Evolutionary conservation across 345 rosid species (phyloP).

Genomic region (Corymbia maculata): DNA sequence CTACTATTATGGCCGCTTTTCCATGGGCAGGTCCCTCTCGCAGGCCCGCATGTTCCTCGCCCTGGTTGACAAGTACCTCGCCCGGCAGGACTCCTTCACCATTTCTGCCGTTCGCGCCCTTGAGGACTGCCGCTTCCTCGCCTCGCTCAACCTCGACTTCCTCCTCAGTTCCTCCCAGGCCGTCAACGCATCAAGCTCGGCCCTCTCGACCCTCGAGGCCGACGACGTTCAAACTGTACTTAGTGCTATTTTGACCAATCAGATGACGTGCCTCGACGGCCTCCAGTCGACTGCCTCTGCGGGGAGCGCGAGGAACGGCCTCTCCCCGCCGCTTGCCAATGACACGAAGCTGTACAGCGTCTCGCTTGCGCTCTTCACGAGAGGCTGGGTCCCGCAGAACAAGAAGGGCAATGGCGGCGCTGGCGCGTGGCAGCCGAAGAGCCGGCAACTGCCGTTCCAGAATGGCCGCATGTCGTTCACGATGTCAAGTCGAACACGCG

Average conservation of each 20-base stretch:
- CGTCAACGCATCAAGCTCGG: conserved; percentile 21
- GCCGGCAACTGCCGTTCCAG: neutral
- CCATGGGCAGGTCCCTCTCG: conserved; percentile 48
- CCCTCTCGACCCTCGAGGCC: conserved; percentile 27
- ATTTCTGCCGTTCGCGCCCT: conserved; percentile 46
- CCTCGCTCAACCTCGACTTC: conserved; percentile 45
- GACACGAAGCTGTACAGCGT: conserved; percentile 75
- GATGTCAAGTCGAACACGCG: conserved; percentile 40
- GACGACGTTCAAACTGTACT: conserved; percentile 68
- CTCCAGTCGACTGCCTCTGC: conserved; percentile 34
- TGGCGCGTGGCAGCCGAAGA: neutral
- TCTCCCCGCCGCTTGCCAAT: conserved; percentile 39
- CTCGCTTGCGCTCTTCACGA: conserved; percentile 60
- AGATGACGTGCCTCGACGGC: conserved; percentile 70
- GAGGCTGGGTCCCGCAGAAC: conserved; percentile 66
- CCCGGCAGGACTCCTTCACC: conserved; percentile 25
- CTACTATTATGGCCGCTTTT: conserved; percentile 43
- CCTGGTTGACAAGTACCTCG: conserved; percentile 41
- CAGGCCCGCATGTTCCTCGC: conserved; percentile 48
- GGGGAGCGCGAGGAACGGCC: conserved; percentile 40
- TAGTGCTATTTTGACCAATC: conserved; percentile 73
- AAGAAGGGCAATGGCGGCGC: conserved; percentile 2
- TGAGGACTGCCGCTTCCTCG: conserved; percentile 59
- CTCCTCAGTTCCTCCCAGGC: conserved; percentile 33
- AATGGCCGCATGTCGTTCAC: conserved; percentile 45